Base-by-base conservation (phyloP, 2,329 filamentous ascomycete genomes). In the Paecilomyces niveus region DNA sequence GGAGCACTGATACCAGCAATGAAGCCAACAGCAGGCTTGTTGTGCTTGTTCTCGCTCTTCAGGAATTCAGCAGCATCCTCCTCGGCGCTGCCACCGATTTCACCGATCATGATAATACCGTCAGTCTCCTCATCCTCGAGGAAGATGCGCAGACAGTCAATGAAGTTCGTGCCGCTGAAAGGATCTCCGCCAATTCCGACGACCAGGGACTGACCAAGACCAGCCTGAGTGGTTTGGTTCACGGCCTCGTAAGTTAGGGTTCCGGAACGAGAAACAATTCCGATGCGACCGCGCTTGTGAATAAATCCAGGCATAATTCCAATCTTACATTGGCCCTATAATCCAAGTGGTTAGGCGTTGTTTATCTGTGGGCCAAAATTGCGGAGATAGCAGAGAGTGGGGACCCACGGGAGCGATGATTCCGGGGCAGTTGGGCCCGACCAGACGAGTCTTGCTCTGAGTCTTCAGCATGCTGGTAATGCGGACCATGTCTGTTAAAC, bases 231-330 rank as follows among this genome's bases (percentile, higher is more conserved):
- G 72, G 94, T 99, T 82, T 99, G 94, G 85, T 97, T 97, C 80
- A 99, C 94, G 74, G 94, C 94, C 83, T 99, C 94, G 83, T 99
- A 99, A 73, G 94, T 99, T 64, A 99, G 87, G 68, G 94, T 99
- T 72, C 94, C 94, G 73, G 94, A 97, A 71, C 94, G 90, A 70
- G 92, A 97, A 78, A 99, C 94, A 77, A 99, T 97, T 74, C 94
- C 94, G 74, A 99, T 92, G 77, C 94, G 92, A 70, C 94, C 94
- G 78, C 92, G 91, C 86, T 97, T 97, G 87, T 99, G 94, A 82
- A 99, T 97, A 85, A 97, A 97, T 71, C 94, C 94, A 65, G 94
- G 91, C 94, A 99, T 97, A 82, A 99, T 99, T 75, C 94, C 94
- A 74, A 99, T 97, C 84, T 99, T 99, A 87, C 94, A 99, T 86